Base-by-base conservation (phyloP, 495 filamentous ascomycete genomes). In the Podospora bellae-mahoneyi region DNA sequence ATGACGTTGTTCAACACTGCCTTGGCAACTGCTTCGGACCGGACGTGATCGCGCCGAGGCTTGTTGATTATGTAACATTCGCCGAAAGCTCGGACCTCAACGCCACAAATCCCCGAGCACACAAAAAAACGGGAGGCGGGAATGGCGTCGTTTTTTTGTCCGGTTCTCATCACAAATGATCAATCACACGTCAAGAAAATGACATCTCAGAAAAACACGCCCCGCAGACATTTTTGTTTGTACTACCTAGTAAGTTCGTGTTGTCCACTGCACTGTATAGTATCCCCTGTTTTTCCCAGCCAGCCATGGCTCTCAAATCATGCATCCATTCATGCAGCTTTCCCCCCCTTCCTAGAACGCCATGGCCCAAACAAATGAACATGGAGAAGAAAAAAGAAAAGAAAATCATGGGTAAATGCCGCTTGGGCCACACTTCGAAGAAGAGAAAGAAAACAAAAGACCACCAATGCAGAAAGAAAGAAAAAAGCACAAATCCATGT, bases 371-470 rank as follows among this genome's bases (percentile, higher is more conserved):
- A 48, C 39, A 48, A 48, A 48, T 48, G 39, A 48, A 48, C 5
- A 39, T 23, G 23, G 26, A 61, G 20, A 16, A 61, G 0, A 32
- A 61, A 32, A 61, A 61, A 30, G 26, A 32, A 32, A 61, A 61
- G 9, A 32, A 32, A 32, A 16, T 61, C 27, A 27, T 10, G 20
- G 19, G 59, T 61, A 61, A 61, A 61, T 61, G 59, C 59, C 59
- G 20, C 59, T 61, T 18, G 20, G 59, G 59, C 23, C 59, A 27
- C 13, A 28, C 27, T 30, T 20, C n/a, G 23, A 65, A 58, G 27
- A 65, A 65, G 26, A 27, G 13, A 65, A 58, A 64, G 39, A 28
- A 55, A 39, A 18, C 16, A 65, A 39, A 44, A 64, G 18, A 19
- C 60, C 60, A 20, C 4, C 19, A 62, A 62, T 58, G 55, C 55